Evolutionary conservation across 2,329 filamentous ascomycete genomes (phyloP).

Genomic region (Hypoxylon sp.): DNA sequence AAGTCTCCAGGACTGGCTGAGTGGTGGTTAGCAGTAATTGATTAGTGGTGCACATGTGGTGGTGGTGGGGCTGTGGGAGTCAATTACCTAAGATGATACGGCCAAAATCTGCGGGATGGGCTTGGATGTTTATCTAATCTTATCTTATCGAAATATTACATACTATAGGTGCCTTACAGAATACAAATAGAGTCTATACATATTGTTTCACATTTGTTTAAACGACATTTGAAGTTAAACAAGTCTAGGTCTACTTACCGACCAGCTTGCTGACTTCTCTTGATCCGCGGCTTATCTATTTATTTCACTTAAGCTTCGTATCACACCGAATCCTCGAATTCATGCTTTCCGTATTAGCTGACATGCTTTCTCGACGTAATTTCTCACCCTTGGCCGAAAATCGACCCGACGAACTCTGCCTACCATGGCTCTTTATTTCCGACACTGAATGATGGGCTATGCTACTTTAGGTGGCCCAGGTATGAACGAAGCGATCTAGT

Average conservation of each 20-base stretch:
- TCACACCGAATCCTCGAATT: neutral
- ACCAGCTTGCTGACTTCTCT: neutral
- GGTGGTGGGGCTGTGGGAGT: slow-evolving; percentile 6
- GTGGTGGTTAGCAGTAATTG: too few relatives aligned
- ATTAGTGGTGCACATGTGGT: too few relatives aligned
- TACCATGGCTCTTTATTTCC: neutral
- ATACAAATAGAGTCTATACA: slow-evolving; percentile 3
- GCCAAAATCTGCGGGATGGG: neutral
- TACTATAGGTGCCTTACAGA: too few relatives aligned
- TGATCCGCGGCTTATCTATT: neutral
- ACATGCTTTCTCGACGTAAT: neutral
- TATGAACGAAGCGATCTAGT: neutral
- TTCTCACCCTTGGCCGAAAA: neutral
- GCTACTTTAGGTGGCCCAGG: neutral
- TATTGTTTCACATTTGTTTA: neutral
- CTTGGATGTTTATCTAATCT: slow-evolving; percentile 1
- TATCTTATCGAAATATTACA: slow-evolving; percentile 16
- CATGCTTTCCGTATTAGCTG: neutral
- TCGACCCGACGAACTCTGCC: neutral
- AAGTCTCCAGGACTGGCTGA: slow-evolving; percentile 2
- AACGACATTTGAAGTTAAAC: too few relatives aligned
- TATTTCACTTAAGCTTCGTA: neutral
- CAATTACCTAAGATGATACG: too few relatives aligned
- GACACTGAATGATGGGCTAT: neutral
- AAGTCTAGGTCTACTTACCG: neutral